Conservation (phyloP, 2,329 filamentous ascomycete genomes). For the Colletotrichum cuscutae region DNA sequence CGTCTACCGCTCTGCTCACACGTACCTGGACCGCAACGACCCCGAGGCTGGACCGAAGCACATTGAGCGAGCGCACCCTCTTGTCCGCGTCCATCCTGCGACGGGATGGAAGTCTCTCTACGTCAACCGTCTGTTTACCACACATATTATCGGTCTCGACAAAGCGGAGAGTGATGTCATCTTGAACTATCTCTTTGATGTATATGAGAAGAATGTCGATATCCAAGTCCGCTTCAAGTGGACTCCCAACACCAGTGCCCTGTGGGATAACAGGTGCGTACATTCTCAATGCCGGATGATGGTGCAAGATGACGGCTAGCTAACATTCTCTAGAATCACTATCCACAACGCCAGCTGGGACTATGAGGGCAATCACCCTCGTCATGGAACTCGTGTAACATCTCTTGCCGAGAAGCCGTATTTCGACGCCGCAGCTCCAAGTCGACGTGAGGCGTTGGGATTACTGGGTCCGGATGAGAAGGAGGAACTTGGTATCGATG, state of each 20-base stretch:
- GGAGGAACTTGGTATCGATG: slow-evolving; percentile 39
- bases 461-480: slow-evolving; percentile 67
- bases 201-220: slow-evolving; percentile 76
- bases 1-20: slow-evolving; percentile 73
- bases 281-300: too few relatives aligned
- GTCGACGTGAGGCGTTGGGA: slow-evolving; percentile 73
- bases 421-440: slow-evolving; percentile 72
- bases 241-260: slow-evolving; percentile 72
- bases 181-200: slow-evolving; percentile 73
- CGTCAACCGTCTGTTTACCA: slow-evolving; percentile 77
- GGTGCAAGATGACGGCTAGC: background rate
- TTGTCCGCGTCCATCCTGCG: slow-evolving; percentile 77
- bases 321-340: slow-evolving; percentile 62
- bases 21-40: slow-evolving; percentile 73
- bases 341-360: slow-evolving; percentile 82
- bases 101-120: slow-evolving; percentile 81
- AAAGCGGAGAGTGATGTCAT: slow-evolving; percentile 76
- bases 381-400: slow-evolving; percentile 79
- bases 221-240: slow-evolving; percentile 79
- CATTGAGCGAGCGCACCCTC: slow-evolving; percentile 74
- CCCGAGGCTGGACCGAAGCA: slow-evolving; percentile 70
- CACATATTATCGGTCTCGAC: slow-evolving; percentile 75
- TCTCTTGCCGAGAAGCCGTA: slow-evolving; percentile 77
- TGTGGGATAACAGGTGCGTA: slow-evolving; percentile 76
- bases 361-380: slow-evolving; percentile 72